Conservation (phyloP, 2,329 filamentous ascomycete genomes). For the Neofusicoccum sp. region DNA sequence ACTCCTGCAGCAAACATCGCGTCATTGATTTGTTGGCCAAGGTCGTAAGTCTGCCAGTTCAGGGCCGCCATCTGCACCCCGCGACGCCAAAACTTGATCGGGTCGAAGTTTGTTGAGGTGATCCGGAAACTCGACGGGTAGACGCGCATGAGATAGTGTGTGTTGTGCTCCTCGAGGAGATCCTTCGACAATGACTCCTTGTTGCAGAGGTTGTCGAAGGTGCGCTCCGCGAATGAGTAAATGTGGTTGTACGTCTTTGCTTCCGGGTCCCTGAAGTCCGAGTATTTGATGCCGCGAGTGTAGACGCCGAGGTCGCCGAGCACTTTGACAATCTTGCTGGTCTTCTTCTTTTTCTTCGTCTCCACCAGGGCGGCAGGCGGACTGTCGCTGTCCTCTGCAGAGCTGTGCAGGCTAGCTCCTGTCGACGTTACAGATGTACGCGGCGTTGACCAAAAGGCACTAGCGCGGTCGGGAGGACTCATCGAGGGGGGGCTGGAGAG, state of each 20-base stretch:
- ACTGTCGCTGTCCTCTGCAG: constrained; percentile 75
- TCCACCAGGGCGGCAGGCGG: constrained; percentile 55
- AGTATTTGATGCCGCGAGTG: constrained; percentile 76
- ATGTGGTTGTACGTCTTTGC: constrained; percentile 91
- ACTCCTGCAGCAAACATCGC: constrained; percentile 93
- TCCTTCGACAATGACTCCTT: constrained; percentile 73
- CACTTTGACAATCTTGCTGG: constrained; percentile 80
- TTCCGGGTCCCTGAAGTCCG: constrained; percentile 72
- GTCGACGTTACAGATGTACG: constrained; percentile 57
- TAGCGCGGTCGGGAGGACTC: constrained; percentile 50
- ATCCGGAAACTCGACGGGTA: constrained; percentile 84
- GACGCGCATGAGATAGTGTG: constrained; percentile 86
- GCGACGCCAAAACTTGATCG: constrained; percentile 87
- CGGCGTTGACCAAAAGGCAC: constrained; percentile 48
- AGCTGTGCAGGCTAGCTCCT: constrained; percentile 52
- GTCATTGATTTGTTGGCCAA: constrained; percentile 93
- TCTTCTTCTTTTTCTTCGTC: constrained; percentile 59
- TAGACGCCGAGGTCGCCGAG: constrained; percentile 85
- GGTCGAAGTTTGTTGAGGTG: constrained; percentile 90
- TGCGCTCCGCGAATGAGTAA: constrained; percentile 89
- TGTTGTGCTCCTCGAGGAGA: constrained; percentile 83
- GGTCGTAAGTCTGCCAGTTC: constrained; percentile 97
- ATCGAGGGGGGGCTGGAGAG: constrained; percentile 54
- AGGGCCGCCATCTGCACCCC: constrained; percentile 97
- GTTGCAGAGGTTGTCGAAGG: constrained; percentile 77